phyloP scores from a whole-genome alignment of 139 green algal species.

The Edaphochlamys debaryana region DNA sequence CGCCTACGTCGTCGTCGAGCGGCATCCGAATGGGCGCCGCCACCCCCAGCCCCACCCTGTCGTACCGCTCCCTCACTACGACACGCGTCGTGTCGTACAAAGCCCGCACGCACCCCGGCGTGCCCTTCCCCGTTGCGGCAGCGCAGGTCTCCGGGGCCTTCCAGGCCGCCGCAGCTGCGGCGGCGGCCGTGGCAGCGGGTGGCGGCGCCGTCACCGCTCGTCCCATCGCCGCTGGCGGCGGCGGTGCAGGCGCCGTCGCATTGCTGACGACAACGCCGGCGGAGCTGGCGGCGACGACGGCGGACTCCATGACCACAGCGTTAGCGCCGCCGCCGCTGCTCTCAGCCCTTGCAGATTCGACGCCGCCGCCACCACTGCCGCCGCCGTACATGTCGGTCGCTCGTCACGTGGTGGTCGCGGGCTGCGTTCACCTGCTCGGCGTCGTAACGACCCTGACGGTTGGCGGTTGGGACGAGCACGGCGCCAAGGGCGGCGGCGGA shows the following conservation, averaged over 20 bases:
- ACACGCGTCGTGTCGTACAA: slow-evolving; percentile 8
- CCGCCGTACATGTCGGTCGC: slow-evolving; percentile 4
- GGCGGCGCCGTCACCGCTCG: neutral
- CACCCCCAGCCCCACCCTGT: neutral
- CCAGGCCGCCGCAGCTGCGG: neutral
- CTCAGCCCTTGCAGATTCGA: neutral
- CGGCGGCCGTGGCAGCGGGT: neutral
- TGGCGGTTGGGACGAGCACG: too few species aligned
- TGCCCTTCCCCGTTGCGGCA: neutral
- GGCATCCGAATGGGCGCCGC: neutral
- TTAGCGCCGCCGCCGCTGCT: too few species aligned
- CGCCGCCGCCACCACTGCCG: neutral
- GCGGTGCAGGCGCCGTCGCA: neutral
- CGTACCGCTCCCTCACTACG: slow-evolving; percentile 15
- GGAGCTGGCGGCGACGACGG: neutral
- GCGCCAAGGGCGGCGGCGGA: too few species aligned
- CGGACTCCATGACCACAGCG: too few species aligned
- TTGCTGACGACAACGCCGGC: neutral
- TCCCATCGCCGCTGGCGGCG: neutral
- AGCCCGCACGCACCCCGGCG: neutral
- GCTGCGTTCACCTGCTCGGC: slow-evolving; percentile 31
- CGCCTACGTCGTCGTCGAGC: too few species aligned
- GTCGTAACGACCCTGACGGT: neutral
- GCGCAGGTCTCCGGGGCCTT: neutral
- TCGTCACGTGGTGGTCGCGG: slow-evolving; percentile 20